A percentile compares a stretch with the other conserved stretches of the same genome.
Evolutionary conservation across 2,329 filamentous ascomycete genomes (phyloP).

Genomic region (Hypomyces perniciosus): DNA sequence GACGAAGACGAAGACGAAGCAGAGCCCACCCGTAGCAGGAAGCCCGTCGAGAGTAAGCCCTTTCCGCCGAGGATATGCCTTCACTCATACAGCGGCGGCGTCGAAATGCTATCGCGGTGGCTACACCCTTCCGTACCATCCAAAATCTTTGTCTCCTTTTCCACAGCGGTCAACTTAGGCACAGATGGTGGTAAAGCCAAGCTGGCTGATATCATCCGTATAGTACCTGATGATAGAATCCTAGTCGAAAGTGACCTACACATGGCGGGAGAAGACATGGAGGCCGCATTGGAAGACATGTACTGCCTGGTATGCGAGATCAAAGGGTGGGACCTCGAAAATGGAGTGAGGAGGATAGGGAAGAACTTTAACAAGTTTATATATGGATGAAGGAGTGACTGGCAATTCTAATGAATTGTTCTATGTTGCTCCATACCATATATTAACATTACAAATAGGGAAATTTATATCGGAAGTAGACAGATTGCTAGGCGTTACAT

Average conservation of each 20-base stretch:
- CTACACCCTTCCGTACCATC: constrained; percentile 65
- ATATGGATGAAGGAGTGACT: constrained; percentile 43
- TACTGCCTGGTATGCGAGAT: constrained; percentile 69
- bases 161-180: constrained; percentile 71
- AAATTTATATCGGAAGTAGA: not conserved
- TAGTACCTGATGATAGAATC: constrained; percentile 70
- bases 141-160: constrained; percentile 83
- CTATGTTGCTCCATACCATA: not conserved
- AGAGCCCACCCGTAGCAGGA: too few relatives aligned
- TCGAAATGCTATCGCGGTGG: constrained; percentile 73
- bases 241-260: constrained; percentile 90
- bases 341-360: constrained; percentile 62
- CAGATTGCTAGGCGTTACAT: too few relatives aligned
- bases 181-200: constrained; percentile 38
- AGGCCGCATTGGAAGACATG: constrained; percentile 67
- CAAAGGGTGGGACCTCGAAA: constrained; percentile 69
- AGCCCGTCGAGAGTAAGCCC: constrained; percentile 38
- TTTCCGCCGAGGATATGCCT: constrained; percentile 88
- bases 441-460: not conserved
- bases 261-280: constrained; percentile 74
- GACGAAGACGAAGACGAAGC: constrained; percentile 14
- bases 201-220: constrained; percentile 60
- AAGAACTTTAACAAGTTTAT: constrained; percentile 75
- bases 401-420: not conserved
- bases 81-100: constrained; percentile 82